phyloP scores from a whole-genome alignment of 768 basidiomycete species.

The Galerina marginata region DNA sequence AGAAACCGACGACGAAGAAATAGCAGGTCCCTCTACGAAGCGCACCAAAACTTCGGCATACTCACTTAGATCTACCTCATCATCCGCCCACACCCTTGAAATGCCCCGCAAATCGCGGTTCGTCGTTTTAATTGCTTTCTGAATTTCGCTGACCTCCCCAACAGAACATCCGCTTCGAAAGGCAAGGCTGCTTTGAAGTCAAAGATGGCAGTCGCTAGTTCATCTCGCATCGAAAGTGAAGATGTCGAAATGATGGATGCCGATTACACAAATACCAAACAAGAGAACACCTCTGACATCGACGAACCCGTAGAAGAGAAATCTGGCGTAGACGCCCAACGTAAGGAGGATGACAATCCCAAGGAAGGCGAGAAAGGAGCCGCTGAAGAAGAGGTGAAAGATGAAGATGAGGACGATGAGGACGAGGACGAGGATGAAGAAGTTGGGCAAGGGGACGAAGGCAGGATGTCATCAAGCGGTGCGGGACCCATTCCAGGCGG shows the following conservation, averaged over 20 bases:
- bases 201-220: slow-evolving; percentile 64
- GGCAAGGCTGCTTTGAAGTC: slow-evolving; percentile 65
- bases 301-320: slow-evolving; percentile 50
- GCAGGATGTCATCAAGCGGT: slow-evolving; percentile 40
- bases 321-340: slow-evolving; percentile 33
- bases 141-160: slow-evolving; percentile 17
- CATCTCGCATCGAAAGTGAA: slow-evolving; percentile 70
- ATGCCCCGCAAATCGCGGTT: slow-evolving; percentile 84
- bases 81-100: slow-evolving; percentile 46
- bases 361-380: slow-evolving; percentile 49
- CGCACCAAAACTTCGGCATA: slow-evolving; percentile 67
- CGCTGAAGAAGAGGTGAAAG: slow-evolving; percentile 18
- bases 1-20: slow-evolving; percentile 75
- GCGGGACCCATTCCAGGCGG: slow-evolving; percentile 54
- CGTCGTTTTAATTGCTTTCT: slow-evolving; percentile 20
- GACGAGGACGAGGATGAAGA: slow-evolving; percentile 54
- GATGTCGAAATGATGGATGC: slow-evolving; percentile 81
- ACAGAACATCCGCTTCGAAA: slow-evolving; percentile 57
- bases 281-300: slow-evolving; percentile 46
- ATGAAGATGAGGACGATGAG: slow-evolving; percentile 46
- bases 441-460: slow-evolving; percentile 50
- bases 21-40: slow-evolving; percentile 60
- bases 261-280: slow-evolving; percentile 52
- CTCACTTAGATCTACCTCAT: slow-evolving; percentile 67
- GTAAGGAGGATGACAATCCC: slow-evolving; percentile 13